Base-by-base conservation (phyloP, 495 filamentous ascomycete species). In the Filosporella fistucella region DNA sequence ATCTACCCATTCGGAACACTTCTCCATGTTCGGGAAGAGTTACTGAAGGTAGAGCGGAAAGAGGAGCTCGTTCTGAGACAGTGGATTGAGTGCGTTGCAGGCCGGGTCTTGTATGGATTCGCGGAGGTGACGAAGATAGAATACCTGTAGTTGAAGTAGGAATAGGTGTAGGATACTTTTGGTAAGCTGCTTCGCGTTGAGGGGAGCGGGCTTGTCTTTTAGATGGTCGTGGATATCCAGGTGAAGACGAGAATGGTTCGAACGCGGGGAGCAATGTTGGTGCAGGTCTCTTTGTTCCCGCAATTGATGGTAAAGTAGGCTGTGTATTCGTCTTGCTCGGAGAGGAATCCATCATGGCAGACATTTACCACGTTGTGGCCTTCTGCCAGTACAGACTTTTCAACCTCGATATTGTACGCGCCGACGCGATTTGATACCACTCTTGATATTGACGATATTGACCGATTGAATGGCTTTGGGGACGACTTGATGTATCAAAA, bases 71-170 rank as follows among this genome's bases (percentile, higher is more conserved):
- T 71, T 96, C 93, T 6, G 85, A 85, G 47, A 82, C 63, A 34
- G 74, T 68, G n/a, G 90, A 90, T 56, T 75, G 67, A 20, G 84
- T 76, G 43, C 82, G 76, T 23, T 74, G 64, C 8, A 82, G 60
- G 23, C 65, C 53, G 45, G 63, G 44, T 42, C 66, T 63, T 45
- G 70, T 62, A 45, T 71, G 75, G 5, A 57, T 25, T 42, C 30
- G 50, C 55, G 84, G 81, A 20, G 93, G 89, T 49, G 91, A 95
- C 16, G 93, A 96, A 32, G 88, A 89, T 54, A 94, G 74, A 41
- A 96, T 86, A 52, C 88, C 86, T 41, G 91, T 95, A 29, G 89
- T 96, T 2, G 93, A 97, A 21, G 91, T 95, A 38, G 89, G 89
- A 17, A 94, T 79, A 0, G 91, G 91, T 1, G 91, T 96, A 24